Evolutionary conservation across 331 rosid genomes (phyloP).

Genomic region (Erythrophleum ivorense): DNA sequence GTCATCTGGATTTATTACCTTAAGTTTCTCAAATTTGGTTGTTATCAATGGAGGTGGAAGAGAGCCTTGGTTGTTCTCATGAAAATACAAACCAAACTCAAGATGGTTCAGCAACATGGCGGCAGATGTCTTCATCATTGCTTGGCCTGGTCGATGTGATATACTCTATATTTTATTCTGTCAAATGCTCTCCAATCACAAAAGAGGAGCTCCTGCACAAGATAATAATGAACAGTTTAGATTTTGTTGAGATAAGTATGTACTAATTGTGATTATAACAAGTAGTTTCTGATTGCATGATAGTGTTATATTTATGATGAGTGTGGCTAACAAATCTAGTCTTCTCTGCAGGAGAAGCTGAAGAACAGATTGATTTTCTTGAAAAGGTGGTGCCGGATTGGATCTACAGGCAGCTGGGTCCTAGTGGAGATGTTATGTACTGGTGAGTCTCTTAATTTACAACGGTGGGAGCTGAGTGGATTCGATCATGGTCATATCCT

Average conservation of each 20-base stretch:
- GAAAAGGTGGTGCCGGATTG: conserved; percentile 65
- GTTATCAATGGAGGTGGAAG: conserved; percentile 44
- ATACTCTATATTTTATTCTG: conserved; percentile 55
- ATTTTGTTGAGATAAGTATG: conserved; percentile 64
- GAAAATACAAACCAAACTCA: conserved; percentile 41
- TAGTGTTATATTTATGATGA: conserved; percentile 1
- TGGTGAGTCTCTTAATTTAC: conserved; percentile 45
- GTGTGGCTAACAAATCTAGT: conserved; percentile 29
- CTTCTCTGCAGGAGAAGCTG: conserved; percentile 64
- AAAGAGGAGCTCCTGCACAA: conserved; percentile 76
- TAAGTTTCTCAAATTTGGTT: conserved; percentile 23
- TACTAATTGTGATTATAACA: conserved; percentile 22
- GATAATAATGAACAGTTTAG: conserved; percentile 60
- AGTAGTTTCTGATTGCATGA: conserved; percentile 13
- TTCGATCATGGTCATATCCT: background rate
- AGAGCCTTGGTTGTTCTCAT: conserved; percentile 29
- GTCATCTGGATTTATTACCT: background rate
- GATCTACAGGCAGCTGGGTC: conserved; percentile 57
- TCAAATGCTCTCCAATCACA: conserved; percentile 59
- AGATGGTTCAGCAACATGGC: conserved; percentile 27
- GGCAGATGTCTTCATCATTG: conserved; percentile 42
- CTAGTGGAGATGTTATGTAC: conserved; percentile 64
- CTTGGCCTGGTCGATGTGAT: conserved; percentile 59
- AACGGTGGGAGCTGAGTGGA: background rate
- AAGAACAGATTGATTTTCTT: conserved; percentile 59